A percentile compares a stretch with the other conserved stretches of the same genome.
These are phyloP conservation scores for Triticum monococcum DNA, from an alignment of 176 grass and related monocot genomes.

Conservation along the genomic window DNA sequence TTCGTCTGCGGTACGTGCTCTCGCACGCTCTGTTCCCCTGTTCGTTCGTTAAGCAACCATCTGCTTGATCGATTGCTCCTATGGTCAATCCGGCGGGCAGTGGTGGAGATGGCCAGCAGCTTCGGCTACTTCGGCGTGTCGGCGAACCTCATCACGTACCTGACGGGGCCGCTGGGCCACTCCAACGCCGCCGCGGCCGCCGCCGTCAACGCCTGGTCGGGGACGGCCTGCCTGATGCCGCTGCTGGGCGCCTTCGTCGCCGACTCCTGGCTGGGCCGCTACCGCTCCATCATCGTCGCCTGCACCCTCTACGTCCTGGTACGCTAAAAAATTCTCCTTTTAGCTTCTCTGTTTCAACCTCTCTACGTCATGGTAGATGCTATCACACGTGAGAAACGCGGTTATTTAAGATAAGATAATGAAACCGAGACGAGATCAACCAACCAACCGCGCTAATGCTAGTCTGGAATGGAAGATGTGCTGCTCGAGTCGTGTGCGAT, in stretches of 20 bases:
- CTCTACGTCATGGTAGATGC: background rate
- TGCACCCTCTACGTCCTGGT: background rate
- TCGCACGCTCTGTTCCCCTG: background rate
- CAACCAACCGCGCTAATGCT: too few species aligned
- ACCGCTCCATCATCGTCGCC: background rate
- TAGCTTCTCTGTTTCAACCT: too few species aligned
- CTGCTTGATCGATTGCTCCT: background rate
- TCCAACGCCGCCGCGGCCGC: background rate
- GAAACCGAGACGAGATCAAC: too few species aligned
- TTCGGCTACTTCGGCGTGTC: background rate
- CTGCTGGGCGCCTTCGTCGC: background rate
- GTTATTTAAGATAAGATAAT: too few species aligned
- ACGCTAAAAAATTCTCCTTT: background rate
- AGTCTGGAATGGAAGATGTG: too few species aligned
- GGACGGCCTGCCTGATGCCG: background rate
- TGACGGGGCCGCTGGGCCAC: background rate
- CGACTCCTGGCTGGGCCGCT: background rate
- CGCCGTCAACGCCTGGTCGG: background rate
- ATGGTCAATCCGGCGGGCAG: background rate
- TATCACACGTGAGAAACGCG: too few species aligned
- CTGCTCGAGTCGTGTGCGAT: too few species aligned
- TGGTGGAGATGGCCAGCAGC: background rate
- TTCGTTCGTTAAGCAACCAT: background rate
- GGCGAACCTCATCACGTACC: background rate
- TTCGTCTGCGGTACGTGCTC: conserved; percentile 48